phyloP scores from a whole-genome alignment of 1,139 yeast species.

The Barnettozyma hawaiiensis region DNA sequence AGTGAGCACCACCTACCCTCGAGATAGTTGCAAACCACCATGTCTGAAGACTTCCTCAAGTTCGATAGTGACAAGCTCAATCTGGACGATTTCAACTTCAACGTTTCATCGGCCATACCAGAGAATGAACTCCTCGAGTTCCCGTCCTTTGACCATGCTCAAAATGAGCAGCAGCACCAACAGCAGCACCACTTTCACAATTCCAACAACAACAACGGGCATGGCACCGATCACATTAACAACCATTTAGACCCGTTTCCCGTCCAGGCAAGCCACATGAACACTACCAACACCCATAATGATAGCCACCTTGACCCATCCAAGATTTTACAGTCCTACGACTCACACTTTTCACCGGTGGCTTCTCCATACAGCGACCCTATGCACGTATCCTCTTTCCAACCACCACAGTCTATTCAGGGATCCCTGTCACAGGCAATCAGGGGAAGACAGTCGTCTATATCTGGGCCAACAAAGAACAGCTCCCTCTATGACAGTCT shows the following conservation, averaged over 20 bases:
- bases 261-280: conserved; percentile 3
- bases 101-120: conserved; percentile 24
- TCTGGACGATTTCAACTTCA: conserved; percentile 23
- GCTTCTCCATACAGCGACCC: conserved; percentile 21
- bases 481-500: conserved; percentile 22
- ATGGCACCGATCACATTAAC: conserved; percentile 1
- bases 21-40: too few relatives aligned
- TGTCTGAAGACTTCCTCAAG: conserved; percentile 25
- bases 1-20: too few relatives aligned
- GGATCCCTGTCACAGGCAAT: conserved; percentile 6
- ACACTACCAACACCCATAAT: background rate
- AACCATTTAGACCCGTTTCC: conserved; percentile 3
- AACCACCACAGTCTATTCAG: conserved; percentile 18
- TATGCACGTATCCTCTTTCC: conserved; percentile 19
- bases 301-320: conserved; percentile 8
- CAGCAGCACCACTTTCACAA: conserved; percentile 4
- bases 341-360: conserved; percentile 20
- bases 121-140: conserved; percentile 26
- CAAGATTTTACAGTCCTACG: conserved; percentile 13
- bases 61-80: conserved; percentile 19
- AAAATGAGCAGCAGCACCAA: too few relatives aligned
- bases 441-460: conserved; percentile 6
- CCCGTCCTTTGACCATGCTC: conserved; percentile 1
- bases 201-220: background rate
- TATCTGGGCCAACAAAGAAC: conserved; percentile 13